Evolutionary conservation across 2,329 filamentous ascomycete species (phyloP).

Genomic region (Paraconiothyrium brasiliense): DNA sequence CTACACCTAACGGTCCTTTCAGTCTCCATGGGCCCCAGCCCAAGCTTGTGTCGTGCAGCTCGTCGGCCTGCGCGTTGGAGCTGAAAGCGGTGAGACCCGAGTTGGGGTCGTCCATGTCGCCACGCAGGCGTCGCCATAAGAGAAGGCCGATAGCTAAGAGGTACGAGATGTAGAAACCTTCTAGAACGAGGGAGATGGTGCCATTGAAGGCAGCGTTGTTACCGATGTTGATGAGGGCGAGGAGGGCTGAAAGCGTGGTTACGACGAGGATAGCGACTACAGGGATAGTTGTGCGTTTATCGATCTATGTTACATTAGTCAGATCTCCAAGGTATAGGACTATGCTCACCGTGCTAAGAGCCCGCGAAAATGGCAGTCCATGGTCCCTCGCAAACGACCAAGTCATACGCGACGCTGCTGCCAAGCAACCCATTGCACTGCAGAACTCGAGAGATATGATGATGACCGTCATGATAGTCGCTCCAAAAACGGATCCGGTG

Average conservation of each 20-base stretch:
- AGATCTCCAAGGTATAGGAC: no score
- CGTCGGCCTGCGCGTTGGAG: constrained; percentile 27
- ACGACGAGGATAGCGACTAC: constrained; percentile 59
- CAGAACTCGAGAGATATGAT: constrained; percentile 53
- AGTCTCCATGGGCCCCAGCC: constrained; percentile 48
- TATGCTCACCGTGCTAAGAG: constrained; percentile 41
- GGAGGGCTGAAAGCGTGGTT: constrained; percentile 54
- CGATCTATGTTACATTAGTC: constrained; percentile 36
- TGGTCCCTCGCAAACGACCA: constrained; percentile 57
- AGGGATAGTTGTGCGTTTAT: constrained; percentile 51
- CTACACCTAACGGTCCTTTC: constrained; percentile 38
- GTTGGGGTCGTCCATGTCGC: constrained; percentile 38
- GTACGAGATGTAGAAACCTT: constrained; percentile 50
- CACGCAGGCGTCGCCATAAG: constrained; percentile 47
- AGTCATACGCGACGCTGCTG: constrained; percentile 54
- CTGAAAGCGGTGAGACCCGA: constrained; percentile 35
- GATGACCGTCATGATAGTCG: constrained; percentile 59
- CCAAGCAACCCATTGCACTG: constrained; percentile 52
- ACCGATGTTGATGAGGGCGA: constrained; percentile 63
- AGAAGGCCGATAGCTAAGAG: constrained; percentile 44
- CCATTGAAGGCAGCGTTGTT: constrained; percentile 52
- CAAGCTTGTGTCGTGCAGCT: constrained; percentile 32
- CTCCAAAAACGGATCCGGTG: constrained; percentile 48
- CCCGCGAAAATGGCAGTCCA: constrained; percentile 51
- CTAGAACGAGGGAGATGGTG: constrained; percentile 46